phyloP scores from a whole-genome alignment of 805 yeast genomes.

The Ogataea paraovalis region DNA sequence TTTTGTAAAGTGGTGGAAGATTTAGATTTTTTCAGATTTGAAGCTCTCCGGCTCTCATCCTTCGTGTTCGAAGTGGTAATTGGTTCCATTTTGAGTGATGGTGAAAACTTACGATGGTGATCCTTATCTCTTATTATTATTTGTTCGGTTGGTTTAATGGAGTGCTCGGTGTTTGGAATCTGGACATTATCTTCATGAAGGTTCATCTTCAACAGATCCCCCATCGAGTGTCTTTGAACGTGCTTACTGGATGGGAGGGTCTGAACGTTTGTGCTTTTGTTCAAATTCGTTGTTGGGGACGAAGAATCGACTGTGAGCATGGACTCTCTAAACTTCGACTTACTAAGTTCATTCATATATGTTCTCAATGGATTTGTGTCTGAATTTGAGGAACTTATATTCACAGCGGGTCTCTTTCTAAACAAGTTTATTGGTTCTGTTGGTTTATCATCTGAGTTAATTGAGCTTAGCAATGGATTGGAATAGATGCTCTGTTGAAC shows the following conservation, averaged over 20 bases:
- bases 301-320: slow-evolving; percentile 17
- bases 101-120: slow-evolving; percentile 2
- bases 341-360: slow-evolving; percentile 46
- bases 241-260: background rate
- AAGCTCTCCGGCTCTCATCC: background rate
- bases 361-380: slow-evolving; percentile 49
- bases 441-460: slow-evolving; percentile 14
- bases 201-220: slow-evolving; percentile 8
- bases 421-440: slow-evolving; percentile 14
- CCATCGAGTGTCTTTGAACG: slow-evolving; percentile 3
- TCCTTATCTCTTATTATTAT: background rate
- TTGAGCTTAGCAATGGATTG: slow-evolving; percentile 20
- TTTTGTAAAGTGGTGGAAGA: slow-evolving; percentile 26
- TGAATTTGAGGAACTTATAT: slow-evolving; percentile 4
- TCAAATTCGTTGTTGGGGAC: background rate
- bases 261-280: background rate
- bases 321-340: slow-evolving; percentile 35
- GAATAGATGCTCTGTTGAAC: slow-evolving; percentile 16
- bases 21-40: slow-evolving; percentile 26
- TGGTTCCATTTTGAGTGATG: background rate
- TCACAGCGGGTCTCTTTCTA: background rate
- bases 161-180: background rate
- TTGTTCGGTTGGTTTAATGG: background rate
- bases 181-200: background rate
- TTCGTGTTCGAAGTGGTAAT: background rate